A percentile compares a stretch with the other conserved stretches of the same genome.
phyloP scores from a whole-genome alignment of 23 red algal genomes.

The Gracilaria caudata region DNA sequence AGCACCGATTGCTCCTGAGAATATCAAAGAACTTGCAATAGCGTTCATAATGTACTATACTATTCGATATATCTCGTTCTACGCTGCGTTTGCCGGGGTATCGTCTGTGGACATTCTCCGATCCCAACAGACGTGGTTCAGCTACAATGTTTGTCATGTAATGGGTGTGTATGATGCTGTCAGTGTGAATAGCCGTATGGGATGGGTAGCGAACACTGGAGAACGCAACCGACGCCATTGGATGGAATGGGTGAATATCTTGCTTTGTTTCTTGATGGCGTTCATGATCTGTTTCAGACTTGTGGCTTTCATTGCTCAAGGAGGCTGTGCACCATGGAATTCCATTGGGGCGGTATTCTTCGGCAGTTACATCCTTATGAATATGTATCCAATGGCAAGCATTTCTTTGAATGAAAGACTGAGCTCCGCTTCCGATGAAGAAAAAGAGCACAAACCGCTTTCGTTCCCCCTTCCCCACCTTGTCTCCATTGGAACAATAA shows the following conservation, averaged over 20 bases:
- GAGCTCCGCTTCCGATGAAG: slow-evolving; percentile 51
- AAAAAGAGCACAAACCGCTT: slow-evolving; percentile 63
- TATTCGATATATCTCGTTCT: slow-evolving; percentile 77
- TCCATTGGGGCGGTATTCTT: slow-evolving; percentile 70
- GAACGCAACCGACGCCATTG: slow-evolving; percentile 61
- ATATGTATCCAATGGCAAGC: slow-evolving; percentile 71
- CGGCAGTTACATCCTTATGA: slow-evolving; percentile 58
- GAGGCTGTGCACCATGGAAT: slow-evolving; percentile 67
- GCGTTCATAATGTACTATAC: slow-evolving; percentile 73
- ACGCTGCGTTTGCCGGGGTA: slow-evolving; percentile 67
- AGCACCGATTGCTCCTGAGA: slow-evolving; percentile 71
- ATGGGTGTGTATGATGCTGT: slow-evolving; percentile 73
- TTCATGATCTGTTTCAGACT: slow-evolving; percentile 61
- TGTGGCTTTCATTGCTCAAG: slow-evolving; percentile 56
- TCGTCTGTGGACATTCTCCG: slow-evolving; percentile 68
- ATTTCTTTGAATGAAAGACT: slow-evolving; percentile 71
- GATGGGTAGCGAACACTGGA: slow-evolving; percentile 82
- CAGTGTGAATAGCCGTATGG: slow-evolving; percentile 46
- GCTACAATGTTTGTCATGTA: slow-evolving; percentile 73
- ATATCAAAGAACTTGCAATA: slow-evolving; percentile 43
- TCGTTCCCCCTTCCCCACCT: slow-evolving; percentile 64
- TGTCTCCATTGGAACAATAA: slow-evolving; percentile 54
- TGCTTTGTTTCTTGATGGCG: slow-evolving; percentile 34
- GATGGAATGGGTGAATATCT: slow-evolving; percentile 84
- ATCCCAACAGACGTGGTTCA: slow-evolving; percentile 77